Conservation (phyloP, 2,329 filamentous ascomycete genomes). For the Botrytis byssoidea region DNA sequence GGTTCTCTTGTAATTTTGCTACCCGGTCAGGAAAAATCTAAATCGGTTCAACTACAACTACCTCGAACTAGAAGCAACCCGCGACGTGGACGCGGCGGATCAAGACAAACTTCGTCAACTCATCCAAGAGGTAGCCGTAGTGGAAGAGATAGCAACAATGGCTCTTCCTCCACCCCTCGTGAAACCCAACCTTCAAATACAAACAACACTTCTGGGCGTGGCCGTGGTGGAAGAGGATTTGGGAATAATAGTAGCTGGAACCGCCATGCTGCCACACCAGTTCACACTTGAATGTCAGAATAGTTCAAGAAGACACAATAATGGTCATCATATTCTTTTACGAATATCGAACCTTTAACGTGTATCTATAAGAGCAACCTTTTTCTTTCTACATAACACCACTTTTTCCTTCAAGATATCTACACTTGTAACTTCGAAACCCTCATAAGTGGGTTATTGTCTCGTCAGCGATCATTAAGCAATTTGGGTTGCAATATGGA, state of each 20-base stretch:
- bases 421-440: constrained; percentile 37
- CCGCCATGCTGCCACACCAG: constrained; percentile 34
- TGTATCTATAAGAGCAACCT: constrained; percentile 27
- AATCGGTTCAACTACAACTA: constrained; percentile 42
- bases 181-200: constrained; percentile 32
- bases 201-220: constrained; percentile 28
- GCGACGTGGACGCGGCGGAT: constrained; percentile 34
- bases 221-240: constrained; percentile 33
- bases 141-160: constrained; percentile 32
- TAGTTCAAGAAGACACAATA: constrained; percentile 2
- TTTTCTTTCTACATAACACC: constrained; percentile 35
- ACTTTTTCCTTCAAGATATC: constrained; percentile 34
- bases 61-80: constrained; percentile 38
- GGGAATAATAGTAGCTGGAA: constrained; percentile 30
- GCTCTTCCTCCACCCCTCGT: constrained; percentile 30
- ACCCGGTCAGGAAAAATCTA: constrained; percentile 47
- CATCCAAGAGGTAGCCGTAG: constrained; percentile 36
- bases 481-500: constrained; percentile 28
- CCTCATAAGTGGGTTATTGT: constrained; percentile 36
- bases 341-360: constrained; percentile 24
- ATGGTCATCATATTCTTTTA: constrained; percentile 16
- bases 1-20: constrained; percentile 46
- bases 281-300: constrained; percentile 33
- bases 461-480: constrained; percentile 34
- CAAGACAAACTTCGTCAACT: constrained; percentile 32